Evolutionary conservation across 1,284 basidiomycete genomes (phyloP), one percentile per base, ranked within the genome.

Genomic region (Ceratobasidium sp.): DNA sequence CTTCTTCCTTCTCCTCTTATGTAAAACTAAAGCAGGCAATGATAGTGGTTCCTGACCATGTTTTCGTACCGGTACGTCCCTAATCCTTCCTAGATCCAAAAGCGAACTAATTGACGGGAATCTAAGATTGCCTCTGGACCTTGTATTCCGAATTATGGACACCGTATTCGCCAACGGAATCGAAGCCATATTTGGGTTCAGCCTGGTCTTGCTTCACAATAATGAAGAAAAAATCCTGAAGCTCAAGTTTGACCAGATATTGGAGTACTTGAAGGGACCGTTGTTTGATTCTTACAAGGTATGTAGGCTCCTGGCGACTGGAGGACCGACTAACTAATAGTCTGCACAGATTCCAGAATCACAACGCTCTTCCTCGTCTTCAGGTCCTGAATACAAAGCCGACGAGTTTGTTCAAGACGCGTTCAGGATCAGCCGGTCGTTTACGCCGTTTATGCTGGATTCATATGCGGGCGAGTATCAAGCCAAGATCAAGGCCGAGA

Each of bases 161-260:
- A 91, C 90, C 75, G 93, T 95, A 68, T 87, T 99, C 70, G 97
- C 97, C 0, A 98, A 91, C 75, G 96, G 96, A 2, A 93, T 98
- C 69, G 96, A 99, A 77, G 93, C 96, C 0, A 89, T 98, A 56
- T 98, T 99, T 78, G 88, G 95, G 7, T 99, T 99, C 80, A 92
- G 93, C 68, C 82, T 98, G 21, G 88, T 88, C 14, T 82, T 99
- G 3, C 81, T 99, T 68, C 86, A 89, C 75, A 91, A 90, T 76
- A 97, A 95, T 74, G 96, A 99, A 78, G 87, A 90, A 69, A 77
- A 80, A 41, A 78, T 98, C 5, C 79, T 95, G 19, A 76, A 82
- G 13, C 81, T 96, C 72, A 94, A 93, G 74, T 96, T 98, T 75
- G 95, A 98, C 76, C 86, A 93, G 71, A 88, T 96, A 25, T 79